Conservation (phyloP, 441 rosid species). For the Aleurites moluccanus region DNA sequence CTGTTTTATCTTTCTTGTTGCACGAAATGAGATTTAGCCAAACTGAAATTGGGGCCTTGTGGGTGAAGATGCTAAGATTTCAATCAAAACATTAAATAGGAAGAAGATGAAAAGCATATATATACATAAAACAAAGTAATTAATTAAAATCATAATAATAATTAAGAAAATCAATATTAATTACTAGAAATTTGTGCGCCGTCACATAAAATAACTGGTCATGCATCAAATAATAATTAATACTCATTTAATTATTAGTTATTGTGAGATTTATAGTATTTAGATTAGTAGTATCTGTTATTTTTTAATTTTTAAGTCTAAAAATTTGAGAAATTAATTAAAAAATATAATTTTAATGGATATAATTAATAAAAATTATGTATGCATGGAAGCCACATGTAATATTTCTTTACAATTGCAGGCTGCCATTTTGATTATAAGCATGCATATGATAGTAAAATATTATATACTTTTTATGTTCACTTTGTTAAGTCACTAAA, state of each 20-base stretch:
- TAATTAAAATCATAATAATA: neutral
- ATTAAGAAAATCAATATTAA: neutral
- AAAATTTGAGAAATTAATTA: too few relatives aligned
- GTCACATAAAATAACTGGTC: conserved; percentile 21
- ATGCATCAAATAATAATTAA: conserved; percentile 15
- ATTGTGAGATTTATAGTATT: conserved; percentile 26
- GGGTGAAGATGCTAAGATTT: too few relatives aligned
- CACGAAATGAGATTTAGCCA: neutral
- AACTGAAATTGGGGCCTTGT: too few relatives aligned
- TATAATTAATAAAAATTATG: too few relatives aligned
- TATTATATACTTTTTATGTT: neutral
- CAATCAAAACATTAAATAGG: neutral
- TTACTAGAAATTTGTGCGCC: conserved; percentile 30
- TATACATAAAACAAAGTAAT: too few relatives aligned
- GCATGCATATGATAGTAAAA: conserved; percentile 8
- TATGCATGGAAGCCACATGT: conserved; percentile 30
- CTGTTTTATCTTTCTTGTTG: neutral
- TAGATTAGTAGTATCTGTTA: too few relatives aligned
- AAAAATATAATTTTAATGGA: too few relatives aligned
- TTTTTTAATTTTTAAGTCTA: too few relatives aligned
- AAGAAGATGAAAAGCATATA: conserved; percentile 12
- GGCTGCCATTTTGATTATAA: neutral
- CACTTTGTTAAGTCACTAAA: conserved; percentile 12
- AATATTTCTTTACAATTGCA: neutral
- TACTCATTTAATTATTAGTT: conserved; percentile 13